Evolutionary conservation across 139 green algal genomes (phyloP).

Genomic region (Volvox reticuliferus): DNA sequence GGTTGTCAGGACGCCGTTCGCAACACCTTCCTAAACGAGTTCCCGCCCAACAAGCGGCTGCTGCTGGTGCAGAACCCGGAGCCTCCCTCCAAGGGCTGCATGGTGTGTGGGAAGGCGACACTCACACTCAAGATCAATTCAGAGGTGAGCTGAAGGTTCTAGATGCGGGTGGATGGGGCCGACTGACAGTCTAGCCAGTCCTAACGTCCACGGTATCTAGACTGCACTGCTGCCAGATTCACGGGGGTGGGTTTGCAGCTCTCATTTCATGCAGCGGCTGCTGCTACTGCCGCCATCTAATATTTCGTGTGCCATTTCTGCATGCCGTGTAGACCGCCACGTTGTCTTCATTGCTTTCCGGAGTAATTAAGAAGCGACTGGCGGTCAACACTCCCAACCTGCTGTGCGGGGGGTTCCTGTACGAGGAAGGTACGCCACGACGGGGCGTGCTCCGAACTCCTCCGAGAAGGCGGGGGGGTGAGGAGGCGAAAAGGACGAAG

Average conservation of each 20-base stretch:
- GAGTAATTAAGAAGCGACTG: slow-evolving; percentile 81
- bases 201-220: too few species aligned
- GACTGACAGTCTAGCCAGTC: too few species aligned
- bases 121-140: slow-evolving; percentile 75
- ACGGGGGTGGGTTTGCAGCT: too few species aligned
- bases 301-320: too few species aligned
- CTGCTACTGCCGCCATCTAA: too few species aligned
- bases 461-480: too few species aligned
- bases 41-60: slow-evolving; percentile 54
- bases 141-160: not conserved
- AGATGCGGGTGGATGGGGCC: too few species aligned
- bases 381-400: slow-evolving; percentile 71
- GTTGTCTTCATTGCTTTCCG: slow-evolving; percentile 73
- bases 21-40: slow-evolving; percentile 68
- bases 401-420: slow-evolving; percentile 72
- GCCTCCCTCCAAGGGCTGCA: slow-evolving; percentile 74
- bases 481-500: not conserved
- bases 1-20: slow-evolving; percentile 26
- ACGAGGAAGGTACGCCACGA: slow-evolving; percentile 81
- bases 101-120: slow-evolving; percentile 83
- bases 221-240: too few species aligned
- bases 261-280: too few species aligned
- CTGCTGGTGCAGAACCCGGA: not conserved
- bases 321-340: slow-evolving; percentile 54
- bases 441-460: too few species aligned